phyloP scores from a whole-genome alignment of 2,329 filamentous ascomycete genomes.

The Davidsoniella neocaledoniae region DNA sequence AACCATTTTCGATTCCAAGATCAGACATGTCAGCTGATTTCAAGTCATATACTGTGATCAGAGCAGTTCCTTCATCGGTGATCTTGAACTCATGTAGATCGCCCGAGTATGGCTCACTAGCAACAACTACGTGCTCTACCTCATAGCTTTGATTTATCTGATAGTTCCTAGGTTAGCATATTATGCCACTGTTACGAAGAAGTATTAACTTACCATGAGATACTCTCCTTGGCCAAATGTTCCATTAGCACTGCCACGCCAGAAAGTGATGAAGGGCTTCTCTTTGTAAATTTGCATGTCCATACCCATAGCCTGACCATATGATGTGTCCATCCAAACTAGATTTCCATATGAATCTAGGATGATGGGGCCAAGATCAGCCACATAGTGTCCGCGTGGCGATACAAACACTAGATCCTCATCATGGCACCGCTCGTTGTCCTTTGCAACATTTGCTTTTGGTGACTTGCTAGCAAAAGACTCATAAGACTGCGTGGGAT shows the following conservation, averaged over 20 bases:
- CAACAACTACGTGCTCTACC: slow-evolving; percentile 16
- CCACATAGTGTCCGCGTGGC: slow-evolving; percentile 21
- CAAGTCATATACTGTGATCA: slow-evolving; percentile 24
- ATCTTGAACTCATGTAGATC: slow-evolving; percentile 25
- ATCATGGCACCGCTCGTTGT: slow-evolving; percentile 20
- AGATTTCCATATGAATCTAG: slow-evolving; percentile 26
- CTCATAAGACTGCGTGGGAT: slow-evolving; percentile 7
- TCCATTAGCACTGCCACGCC: slow-evolving; percentile 26
- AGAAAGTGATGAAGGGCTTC: slow-evolving; percentile 15
- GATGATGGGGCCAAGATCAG: slow-evolving; percentile 25
- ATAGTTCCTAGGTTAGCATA: background rate
- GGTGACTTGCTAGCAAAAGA: slow-evolving; percentile 16
- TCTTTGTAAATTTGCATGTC: slow-evolving; percentile 14
- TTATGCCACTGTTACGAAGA: background rate
- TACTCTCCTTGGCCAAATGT: slow-evolving; percentile 30
- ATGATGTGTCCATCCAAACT: slow-evolving; percentile 26
- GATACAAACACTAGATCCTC: slow-evolving; percentile 23
- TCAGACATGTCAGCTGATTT: slow-evolving; percentile 16
- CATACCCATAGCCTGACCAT: slow-evolving; percentile 18
- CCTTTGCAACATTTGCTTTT: slow-evolving; percentile 18
- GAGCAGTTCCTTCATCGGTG: slow-evolving; percentile 23
- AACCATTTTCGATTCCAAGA: slow-evolving; percentile 15
- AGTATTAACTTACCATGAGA: slow-evolving; percentile 24
- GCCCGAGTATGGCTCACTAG: slow-evolving; percentile 15
- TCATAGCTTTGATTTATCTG: slow-evolving; percentile 20